Conservation (phyloP, 2,329 filamentous ascomycete species). For the Elsinoe fawcettii region DNA sequence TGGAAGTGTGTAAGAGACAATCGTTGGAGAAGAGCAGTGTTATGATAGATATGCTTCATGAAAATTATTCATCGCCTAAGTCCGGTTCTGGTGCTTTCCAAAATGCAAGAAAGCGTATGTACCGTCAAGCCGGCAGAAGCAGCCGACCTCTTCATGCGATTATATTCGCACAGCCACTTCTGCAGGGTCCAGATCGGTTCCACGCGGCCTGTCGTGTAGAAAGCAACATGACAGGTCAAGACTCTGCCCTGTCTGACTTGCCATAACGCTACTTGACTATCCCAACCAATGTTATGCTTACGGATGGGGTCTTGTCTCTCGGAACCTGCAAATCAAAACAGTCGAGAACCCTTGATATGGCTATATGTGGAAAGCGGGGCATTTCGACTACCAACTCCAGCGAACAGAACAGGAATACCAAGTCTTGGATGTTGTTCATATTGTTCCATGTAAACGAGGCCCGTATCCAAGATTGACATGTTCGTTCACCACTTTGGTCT, state of each 20-base stretch:
- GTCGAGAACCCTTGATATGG: not conserved
- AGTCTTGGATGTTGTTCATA: not conserved
- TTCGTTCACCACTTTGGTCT: not conserved
- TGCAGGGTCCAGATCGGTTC: conserved; percentile 3
- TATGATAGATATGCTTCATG: not conserved
- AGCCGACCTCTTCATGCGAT: not conserved
- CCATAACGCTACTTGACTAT: not conserved
- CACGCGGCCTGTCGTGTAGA: not conserved
- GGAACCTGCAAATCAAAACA: not conserved
- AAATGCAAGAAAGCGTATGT: not conserved
- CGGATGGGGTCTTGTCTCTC: not conserved
- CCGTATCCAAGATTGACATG: conserved; percentile 1
- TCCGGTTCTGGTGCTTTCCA: conserved; percentile 5
- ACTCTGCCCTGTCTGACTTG: not conserved
- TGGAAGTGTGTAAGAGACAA: not conserved
- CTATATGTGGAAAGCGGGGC: conserved; percentile 9
- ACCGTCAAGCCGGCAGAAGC: conserved; percentile 5
- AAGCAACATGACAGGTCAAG: not conserved
- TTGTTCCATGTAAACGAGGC: not conserved
- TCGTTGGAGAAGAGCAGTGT: not conserved
- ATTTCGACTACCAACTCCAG: not conserved
- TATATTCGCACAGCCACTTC: conserved; percentile 1
- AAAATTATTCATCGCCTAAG: conserved; percentile 7
- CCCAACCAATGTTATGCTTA: not conserved
- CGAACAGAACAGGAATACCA: not conserved